phyloP scores from a whole-genome alignment of 2,329 filamentous ascomycete species.

The Venturia nashicola region DNA sequence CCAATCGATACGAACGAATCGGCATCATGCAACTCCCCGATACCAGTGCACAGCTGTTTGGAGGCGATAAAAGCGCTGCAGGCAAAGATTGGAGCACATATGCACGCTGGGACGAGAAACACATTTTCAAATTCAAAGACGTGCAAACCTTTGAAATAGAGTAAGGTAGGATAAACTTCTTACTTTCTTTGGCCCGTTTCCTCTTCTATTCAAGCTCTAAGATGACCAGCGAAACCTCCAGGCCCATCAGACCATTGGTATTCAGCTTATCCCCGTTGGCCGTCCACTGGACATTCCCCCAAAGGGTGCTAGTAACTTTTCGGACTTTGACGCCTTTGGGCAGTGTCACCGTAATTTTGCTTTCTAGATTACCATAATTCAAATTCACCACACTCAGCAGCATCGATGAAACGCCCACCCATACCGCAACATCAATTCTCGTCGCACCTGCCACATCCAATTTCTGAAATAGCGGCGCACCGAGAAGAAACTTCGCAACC shows the following conservation, averaged over 20 bases:
- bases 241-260: not conserved
- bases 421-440: constrained; percentile 10
- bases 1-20: too few species aligned
- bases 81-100: too few species aligned
- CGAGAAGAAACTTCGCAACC: not conserved
- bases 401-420: not conserved
- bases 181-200: too few species aligned
- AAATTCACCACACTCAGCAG: not conserved
- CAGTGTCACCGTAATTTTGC: not conserved
- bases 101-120: too few species aligned
- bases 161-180: too few species aligned
- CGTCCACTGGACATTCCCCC: not conserved
- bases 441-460: constrained; percentile 13
- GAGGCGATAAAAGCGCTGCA: too few species aligned
- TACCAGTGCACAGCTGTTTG: too few species aligned
- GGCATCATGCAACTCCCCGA: too few species aligned
- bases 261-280: not conserved
- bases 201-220: not conserved
- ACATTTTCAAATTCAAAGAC: too few species aligned
- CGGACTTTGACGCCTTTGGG: not conserved
- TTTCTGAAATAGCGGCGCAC: constrained; percentile 14
- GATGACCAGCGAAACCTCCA: not conserved
- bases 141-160: too few species aligned
- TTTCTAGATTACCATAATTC: not conserved
- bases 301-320: not conserved